Evolutionary conservation across 257 asterid genomes (phyloP).

Genomic region (Nicotiana paniculata): DNA sequence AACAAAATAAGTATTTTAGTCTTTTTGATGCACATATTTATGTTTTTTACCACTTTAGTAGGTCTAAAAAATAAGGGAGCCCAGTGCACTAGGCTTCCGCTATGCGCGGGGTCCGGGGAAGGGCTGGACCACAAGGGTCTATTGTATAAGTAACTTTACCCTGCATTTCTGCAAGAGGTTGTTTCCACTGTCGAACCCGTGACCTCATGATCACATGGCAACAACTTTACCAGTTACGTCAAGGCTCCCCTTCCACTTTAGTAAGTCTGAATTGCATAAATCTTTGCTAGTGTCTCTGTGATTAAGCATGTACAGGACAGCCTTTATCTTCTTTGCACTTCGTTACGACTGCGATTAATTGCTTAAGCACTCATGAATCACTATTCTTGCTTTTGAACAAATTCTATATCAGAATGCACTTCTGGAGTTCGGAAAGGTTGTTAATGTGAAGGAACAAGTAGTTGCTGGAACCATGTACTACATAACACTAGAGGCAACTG

Average conservation of each 20-base stretch:
- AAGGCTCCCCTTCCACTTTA: not conserved
- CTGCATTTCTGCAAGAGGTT: too few relatives aligned
- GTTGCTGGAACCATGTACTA: conserved; percentile 74
- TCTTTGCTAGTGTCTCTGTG: not conserved
- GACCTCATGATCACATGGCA: too few relatives aligned
- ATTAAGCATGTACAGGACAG: not conserved
- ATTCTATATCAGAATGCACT: conserved; percentile 41
- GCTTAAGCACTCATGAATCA: not conserved
- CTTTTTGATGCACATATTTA: not conserved
- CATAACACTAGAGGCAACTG: conserved; percentile 63
- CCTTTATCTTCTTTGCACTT: not conserved
- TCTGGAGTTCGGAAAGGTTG: conserved; percentile 66
- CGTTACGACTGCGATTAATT: not conserved
- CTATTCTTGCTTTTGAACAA: not conserved
- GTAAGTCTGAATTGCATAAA: not conserved
- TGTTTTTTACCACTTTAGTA: not conserved
- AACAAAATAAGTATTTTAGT: not conserved
- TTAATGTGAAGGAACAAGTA: conserved; percentile 69
- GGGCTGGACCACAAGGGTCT: too few relatives aligned
- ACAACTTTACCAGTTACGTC: too few relatives aligned
- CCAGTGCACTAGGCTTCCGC: too few relatives aligned
- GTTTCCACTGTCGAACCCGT: too few relatives aligned
- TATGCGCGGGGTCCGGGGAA: too few relatives aligned
- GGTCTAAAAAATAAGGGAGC: not conserved
- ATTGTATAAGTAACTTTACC: too few relatives aligned